phyloP scores from a whole-genome alignment of 108 stramenopile species.

The Aurantiochytrium sp. region DNA sequence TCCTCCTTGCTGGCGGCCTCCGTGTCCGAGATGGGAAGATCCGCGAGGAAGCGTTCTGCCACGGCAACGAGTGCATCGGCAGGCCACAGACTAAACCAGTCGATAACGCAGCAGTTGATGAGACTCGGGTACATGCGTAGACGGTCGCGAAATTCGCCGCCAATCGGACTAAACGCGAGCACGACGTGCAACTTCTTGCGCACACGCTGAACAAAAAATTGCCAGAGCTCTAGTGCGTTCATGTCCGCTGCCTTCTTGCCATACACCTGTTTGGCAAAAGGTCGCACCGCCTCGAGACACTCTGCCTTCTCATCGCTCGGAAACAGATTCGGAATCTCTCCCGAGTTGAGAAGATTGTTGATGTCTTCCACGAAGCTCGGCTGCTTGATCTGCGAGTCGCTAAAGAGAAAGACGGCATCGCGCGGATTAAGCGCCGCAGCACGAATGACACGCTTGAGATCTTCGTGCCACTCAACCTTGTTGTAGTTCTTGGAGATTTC shows the following conservation, averaged over 20 bases:
- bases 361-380: slow-evolving; percentile 62
- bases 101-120: slow-evolving; percentile 64
- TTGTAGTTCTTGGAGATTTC: slow-evolving; percentile 61
- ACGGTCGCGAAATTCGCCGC: slow-evolving; percentile 59
- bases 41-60: slow-evolving; percentile 45
- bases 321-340: slow-evolving; percentile 63
- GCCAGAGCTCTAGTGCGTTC: slow-evolving; percentile 43
- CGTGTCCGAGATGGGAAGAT: slow-evolving; percentile 31
- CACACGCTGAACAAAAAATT: slow-evolving; percentile 53
- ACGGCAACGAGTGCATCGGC: slow-evolving; percentile 55
- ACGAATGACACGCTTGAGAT: slow-evolving; percentile 50
- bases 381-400: slow-evolving; percentile 59
- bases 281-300: slow-evolving; percentile 40
- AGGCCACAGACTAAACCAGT: slow-evolving; percentile 65
- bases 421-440: slow-evolving; percentile 41
- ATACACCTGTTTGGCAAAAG: slow-evolving; percentile 47
- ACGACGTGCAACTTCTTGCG: slow-evolving; percentile 53
- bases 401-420: slow-evolving; percentile 53
- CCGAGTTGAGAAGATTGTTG: slow-evolving; percentile 59
- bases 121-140: slow-evolving; percentile 56
- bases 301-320: slow-evolving; percentile 49
- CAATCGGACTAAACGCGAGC: slow-evolving; percentile 60
- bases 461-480: slow-evolving; percentile 56
- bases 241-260: slow-evolving; percentile 52
- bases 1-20: slow-evolving; percentile 19